Conservation (phyloP, 1,284 basidiomycete genomes). For the Ustilago shanxiensis region DNA sequence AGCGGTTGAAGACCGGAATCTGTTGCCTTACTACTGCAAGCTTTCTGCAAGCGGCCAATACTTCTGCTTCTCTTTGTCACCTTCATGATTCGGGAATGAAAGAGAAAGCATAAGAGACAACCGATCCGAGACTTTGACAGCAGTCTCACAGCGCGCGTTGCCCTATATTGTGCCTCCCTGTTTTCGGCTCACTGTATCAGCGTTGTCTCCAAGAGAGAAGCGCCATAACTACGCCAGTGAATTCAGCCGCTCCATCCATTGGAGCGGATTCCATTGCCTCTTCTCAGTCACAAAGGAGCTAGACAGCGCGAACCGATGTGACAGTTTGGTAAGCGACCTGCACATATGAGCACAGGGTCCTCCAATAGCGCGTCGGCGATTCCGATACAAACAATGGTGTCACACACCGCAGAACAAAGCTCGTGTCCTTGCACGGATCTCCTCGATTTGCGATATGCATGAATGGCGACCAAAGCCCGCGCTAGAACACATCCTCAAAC, state of each 20-base stretch:
- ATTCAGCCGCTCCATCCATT: too few species aligned
- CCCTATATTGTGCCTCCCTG: too few species aligned
- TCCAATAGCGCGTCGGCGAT: not conserved
- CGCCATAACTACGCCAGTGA: too few species aligned
- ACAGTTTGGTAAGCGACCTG: not conserved
- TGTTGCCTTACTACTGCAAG: not conserved
- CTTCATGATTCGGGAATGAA: not conserved
- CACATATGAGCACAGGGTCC: slow-evolving; percentile 10
- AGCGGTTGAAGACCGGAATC: not conserved
- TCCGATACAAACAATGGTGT: slow-evolving; percentile 2
- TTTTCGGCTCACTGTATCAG: too few species aligned
- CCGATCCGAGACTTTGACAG: too few species aligned
- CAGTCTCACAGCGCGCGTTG: not conserved
- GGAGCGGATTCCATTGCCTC: too few species aligned
- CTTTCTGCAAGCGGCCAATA: not conserved
- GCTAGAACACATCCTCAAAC: slow-evolving; percentile 10
- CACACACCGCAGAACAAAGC: not conserved
- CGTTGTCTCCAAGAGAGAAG: too few species aligned
- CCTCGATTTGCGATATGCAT: not conserved
- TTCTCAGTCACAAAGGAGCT: not conserved
- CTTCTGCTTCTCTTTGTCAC: not conserved
- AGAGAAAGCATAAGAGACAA: too few species aligned
- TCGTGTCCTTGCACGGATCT: not conserved
- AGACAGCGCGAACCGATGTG: not conserved
- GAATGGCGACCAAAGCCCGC: not conserved